Conservation (phyloP, 208 protist species). For the Trypanosoma platydactyli region DNA sequence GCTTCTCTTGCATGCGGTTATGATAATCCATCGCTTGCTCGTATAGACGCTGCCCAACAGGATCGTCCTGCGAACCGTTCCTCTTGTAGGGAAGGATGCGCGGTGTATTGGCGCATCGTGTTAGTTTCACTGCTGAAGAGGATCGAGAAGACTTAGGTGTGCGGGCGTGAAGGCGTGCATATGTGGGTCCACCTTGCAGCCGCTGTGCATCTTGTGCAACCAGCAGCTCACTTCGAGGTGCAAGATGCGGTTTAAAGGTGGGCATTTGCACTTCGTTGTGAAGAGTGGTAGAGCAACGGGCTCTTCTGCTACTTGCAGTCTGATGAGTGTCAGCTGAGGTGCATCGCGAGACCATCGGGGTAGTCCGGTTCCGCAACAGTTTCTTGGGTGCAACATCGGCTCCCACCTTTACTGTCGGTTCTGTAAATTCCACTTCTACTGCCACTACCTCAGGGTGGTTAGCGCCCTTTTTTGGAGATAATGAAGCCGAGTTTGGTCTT, state of each 20-base stretch:
- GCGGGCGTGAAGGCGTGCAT: slow-evolving; percentile 17
- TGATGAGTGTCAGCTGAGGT: background rate
- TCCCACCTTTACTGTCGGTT: background rate
- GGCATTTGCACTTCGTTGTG: background rate
- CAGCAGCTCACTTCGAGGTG: slow-evolving; percentile 11
- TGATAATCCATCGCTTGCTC: slow-evolving; percentile 12
- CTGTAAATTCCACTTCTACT: background rate
- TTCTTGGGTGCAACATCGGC: background rate
- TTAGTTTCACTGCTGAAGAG: background rate
- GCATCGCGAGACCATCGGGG: background rate
- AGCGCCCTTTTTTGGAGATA: background rate
- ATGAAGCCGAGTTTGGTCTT: background rate
- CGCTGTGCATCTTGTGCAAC: slow-evolving; percentile 3
- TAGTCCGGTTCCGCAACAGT: background rate
- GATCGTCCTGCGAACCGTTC: background rate
- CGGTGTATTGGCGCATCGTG: slow-evolving; percentile 5
- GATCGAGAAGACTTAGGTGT: background rate
- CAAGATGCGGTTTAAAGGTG: slow-evolving; percentile 20
- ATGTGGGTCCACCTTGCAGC: slow-evolving; percentile 1
- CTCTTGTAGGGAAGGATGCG: background rate
- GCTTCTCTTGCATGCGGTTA: slow-evolving; percentile 12
- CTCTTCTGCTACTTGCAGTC: background rate
- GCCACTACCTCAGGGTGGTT: background rate
- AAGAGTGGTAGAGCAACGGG: background rate
- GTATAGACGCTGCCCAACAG: slow-evolving; percentile 20